A percentile compares a stretch with the other conserved stretches of the same genome.
These are phyloP conservation scores for Mikania micrantha DNA, from an alignment of 129 eudicot genomes.

Conservation along the genomic window DNA sequence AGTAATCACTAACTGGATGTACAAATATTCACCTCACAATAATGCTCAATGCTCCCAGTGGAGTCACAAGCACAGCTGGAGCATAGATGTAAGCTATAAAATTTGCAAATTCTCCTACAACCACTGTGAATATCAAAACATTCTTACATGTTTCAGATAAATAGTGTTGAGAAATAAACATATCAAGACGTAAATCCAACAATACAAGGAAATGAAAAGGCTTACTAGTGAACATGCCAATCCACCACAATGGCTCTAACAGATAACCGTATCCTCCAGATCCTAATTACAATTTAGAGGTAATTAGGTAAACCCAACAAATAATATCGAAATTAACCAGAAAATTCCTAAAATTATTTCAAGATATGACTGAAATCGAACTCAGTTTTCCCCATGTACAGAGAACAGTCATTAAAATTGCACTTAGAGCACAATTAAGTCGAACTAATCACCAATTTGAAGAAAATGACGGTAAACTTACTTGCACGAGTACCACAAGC, in stretches of 20 bases:
- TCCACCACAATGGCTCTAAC: slow-evolving; percentile 88
- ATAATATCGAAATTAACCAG: not conserved
- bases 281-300: slow-evolving; percentile 33
- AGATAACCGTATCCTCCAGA: slow-evolving; percentile 93
- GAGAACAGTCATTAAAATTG: not conserved
- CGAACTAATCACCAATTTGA: not conserved
- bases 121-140: slow-evolving; percentile 43
- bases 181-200: not conserved
- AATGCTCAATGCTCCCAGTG: slow-evolving; percentile 87
- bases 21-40: slow-evolving; percentile 62
- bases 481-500: slow-evolving; percentile 79
- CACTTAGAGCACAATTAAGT: not conserved
- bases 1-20: not conserved
- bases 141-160: not conserved
- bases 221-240: slow-evolving; percentile 95
- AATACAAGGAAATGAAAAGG: not conserved
- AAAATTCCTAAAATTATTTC: not conserved
- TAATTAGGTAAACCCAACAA: not conserved
- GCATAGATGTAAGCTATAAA: slow-evolving; percentile 88
- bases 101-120: slow-evolving; percentile 86
- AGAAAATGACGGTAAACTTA: slow-evolving; percentile 16
- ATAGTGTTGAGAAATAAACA: too few species aligned
- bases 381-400: not conserved
- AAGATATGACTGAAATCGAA: not conserved
- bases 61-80: slow-evolving; percentile 94